Evolutionary conservation across 1,284 basidiomycete genomes (phyloP).

Genomic region (Mycena sp.): DNA sequence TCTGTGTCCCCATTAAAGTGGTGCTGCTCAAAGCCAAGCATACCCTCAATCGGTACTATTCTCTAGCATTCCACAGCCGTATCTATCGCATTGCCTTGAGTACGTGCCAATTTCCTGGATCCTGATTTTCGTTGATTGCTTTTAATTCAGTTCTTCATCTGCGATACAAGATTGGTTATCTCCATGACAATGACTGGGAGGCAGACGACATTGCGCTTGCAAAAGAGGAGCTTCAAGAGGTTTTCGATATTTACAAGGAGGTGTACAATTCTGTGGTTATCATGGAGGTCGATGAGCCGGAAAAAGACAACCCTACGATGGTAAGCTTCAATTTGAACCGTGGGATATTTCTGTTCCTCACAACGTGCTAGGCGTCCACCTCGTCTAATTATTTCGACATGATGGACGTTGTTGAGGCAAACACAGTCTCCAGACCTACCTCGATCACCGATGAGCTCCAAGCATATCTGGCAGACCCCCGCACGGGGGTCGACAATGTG

Average conservation of each 20-base stretch:
- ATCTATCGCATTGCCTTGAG: too few species aligned
- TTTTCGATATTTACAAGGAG: too few species aligned
- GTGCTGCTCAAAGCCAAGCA: conserved; percentile 11
- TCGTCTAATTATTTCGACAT: conserved; percentile 8
- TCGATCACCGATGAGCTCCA: neutral
- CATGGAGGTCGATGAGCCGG: conserved; percentile 31
- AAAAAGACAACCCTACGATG: neutral
- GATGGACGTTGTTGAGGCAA: neutral
- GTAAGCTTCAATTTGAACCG: neutral
- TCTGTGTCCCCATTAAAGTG: conserved; percentile 34
- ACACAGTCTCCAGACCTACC: neutral
- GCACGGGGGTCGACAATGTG: neutral
- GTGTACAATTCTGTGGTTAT: too few species aligned
- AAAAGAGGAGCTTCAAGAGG: too few species aligned
- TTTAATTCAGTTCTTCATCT: conserved; percentile 38
- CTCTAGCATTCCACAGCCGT: conserved; percentile 29
- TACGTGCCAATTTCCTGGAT: conserved; percentile 10
- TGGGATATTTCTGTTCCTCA: neutral
- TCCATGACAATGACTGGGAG: too few species aligned
- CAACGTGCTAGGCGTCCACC: neutral
- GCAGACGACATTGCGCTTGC: too few species aligned
- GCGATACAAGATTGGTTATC: conserved; percentile 39
- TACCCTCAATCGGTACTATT: conserved; percentile 38
- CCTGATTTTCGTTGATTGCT: too few species aligned
- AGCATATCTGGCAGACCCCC: neutral